Evolutionary conservation across 208 protist species (phyloP).

Genomic region (Trypanosoma lewisi): DNA sequence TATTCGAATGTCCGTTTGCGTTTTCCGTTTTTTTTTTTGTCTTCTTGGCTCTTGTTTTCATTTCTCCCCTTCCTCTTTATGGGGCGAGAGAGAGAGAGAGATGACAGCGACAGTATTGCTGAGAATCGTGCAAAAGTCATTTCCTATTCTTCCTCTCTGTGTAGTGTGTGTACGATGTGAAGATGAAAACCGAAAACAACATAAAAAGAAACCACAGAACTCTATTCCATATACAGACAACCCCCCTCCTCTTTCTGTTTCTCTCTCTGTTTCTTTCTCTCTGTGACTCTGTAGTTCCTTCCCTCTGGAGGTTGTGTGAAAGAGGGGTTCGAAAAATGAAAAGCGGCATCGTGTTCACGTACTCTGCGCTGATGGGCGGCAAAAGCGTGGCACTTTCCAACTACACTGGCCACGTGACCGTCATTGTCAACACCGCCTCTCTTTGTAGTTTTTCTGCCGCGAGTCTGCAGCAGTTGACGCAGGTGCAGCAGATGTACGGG

Average conservation of each 20-base stretch:
- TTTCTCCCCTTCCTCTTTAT: background rate
- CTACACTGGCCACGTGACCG: constrained; percentile 44
- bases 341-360: constrained; percentile 23
- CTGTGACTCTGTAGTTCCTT: background rate
- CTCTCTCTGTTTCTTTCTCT: background rate
- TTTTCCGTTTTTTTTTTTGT: background rate
- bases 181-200: background rate
- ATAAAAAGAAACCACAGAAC: too few relatives aligned
- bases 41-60: background rate
- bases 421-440: constrained; percentile 70
- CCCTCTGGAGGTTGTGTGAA: background rate
- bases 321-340: background rate
- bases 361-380: constrained; percentile 30
- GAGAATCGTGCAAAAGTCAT: background rate
- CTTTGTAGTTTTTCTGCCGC: constrained; percentile 45
- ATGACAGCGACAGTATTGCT: background rate
- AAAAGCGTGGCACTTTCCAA: constrained; percentile 35
- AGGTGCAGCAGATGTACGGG: constrained; percentile 35
- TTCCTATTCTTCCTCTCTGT: background rate
- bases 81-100: background rate
- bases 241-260: too few relatives aligned
- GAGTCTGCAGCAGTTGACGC: constrained; percentile 52
- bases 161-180: background rate
- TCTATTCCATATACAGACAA: too few relatives aligned
- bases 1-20: background rate